Percentiles rank a stretch among this genome's conserved stretches.
Evolutionary conservation across 129 eudicot species (phyloP).

Genomic region (Artemisia tridentata): DNA sequence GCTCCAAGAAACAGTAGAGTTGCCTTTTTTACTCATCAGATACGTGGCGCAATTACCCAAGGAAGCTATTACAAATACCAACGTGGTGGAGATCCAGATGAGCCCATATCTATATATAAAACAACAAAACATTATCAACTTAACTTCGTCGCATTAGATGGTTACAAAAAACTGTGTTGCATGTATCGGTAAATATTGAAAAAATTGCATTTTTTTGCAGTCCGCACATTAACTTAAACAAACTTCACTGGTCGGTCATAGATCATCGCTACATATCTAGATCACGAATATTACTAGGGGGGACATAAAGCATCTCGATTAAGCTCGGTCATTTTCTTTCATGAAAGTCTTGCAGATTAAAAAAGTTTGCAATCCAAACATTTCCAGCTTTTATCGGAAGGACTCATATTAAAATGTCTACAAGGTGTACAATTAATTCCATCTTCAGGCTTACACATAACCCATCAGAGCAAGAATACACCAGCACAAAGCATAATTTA

Average conservation of each 20-base stretch:
- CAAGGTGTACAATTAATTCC: neutral
- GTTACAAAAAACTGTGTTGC: too few relatives aligned
- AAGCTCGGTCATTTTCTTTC: neutral
- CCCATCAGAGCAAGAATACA: neutral
- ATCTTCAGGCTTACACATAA: neutral
- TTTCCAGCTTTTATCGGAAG: neutral
- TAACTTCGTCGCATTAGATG: neutral
- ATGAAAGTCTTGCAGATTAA: neutral
- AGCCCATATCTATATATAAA: slow-evolving; percentile 73
- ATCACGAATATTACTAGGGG: neutral
- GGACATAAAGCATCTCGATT: neutral
- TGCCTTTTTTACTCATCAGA: slow-evolving; percentile 54
- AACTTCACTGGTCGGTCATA: too few relatives aligned
- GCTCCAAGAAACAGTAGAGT: slow-evolving; percentile 60
- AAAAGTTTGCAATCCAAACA: neutral
- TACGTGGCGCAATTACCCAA: slow-evolving; percentile 88
- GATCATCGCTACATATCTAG: neutral
- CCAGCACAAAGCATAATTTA: neutral
- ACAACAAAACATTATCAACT: neutral
- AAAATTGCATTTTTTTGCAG: too few relatives aligned
- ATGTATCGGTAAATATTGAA: too few relatives aligned
- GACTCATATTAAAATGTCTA: neutral
- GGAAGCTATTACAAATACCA: slow-evolving; percentile 84
- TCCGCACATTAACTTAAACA: too few relatives aligned
- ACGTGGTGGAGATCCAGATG: slow-evolving; percentile 90